phyloP scores from a whole-genome alignment of 2,329 filamentous ascomycete species.

The Rutstroemia sp. region DNA sequence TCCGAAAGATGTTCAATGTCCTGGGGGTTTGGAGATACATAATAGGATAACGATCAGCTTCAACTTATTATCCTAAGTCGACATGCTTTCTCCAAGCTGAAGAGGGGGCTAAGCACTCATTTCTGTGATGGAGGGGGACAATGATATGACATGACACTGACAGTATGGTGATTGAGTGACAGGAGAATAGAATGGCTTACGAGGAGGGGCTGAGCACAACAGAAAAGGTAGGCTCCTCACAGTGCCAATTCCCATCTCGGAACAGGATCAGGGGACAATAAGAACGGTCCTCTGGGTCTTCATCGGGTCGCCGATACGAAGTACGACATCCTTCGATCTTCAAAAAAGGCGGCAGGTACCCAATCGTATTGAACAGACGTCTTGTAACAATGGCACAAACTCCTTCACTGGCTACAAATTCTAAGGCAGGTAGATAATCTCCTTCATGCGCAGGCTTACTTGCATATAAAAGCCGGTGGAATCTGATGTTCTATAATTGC shows the following conservation, averaged over 20 bases:
- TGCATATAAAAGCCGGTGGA: background rate
- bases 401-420: background rate
- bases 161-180: background rate
- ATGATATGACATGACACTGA: too few species aligned
- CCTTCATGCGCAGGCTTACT: constrained; percentile 3
- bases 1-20: too few species aligned
- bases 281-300: background rate
- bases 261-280: background rate
- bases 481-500: background rate
- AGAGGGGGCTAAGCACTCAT: background rate
- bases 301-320: constrained; percentile 3
- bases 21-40: too few species aligned
- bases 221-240: background rate
- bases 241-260: background rate
- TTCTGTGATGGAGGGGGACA: too few species aligned
- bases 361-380: too few species aligned
- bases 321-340: background rate
- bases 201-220: background rate
- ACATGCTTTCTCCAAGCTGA: too few species aligned
- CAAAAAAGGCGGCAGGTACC: too few species aligned
- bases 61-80: too few species aligned
- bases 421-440: background rate
- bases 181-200: background rate
- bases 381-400: background rate
- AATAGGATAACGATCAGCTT: too few species aligned